Percentiles rank a stretch among this genome's conserved stretches.
Evolutionary conservation across 2,329 filamentous ascomycete genomes (phyloP).

Genomic region (Cladosporium oxysporum): DNA sequence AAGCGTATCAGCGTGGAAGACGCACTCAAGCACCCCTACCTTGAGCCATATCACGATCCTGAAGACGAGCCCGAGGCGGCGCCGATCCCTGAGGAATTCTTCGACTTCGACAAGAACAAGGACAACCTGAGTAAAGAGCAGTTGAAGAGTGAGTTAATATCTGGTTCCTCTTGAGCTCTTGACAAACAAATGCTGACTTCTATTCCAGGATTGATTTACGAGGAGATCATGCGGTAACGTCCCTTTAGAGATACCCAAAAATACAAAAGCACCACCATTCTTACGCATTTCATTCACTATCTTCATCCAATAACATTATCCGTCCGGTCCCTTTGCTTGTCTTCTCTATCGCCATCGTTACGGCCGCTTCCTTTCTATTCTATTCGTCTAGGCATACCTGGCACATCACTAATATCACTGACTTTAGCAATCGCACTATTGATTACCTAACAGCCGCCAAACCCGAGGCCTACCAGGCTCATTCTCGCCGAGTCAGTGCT

Average conservation of each 20-base stretch:
- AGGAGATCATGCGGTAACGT: constrained; percentile 82
- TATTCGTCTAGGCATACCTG: not conserved
- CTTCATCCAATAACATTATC: not conserved
- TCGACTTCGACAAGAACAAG: constrained; percentile 99
- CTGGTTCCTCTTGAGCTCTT: constrained; percentile 34
- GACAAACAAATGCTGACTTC: not conserved
- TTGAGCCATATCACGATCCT: constrained; percentile 98
- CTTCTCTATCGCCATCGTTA: not conserved
- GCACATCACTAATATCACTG: constrained; percentile 25
- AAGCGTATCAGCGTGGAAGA: constrained; percentile 99
- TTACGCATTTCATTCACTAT: not conserved
- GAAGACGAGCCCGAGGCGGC: constrained; percentile 97
- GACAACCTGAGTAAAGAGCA: constrained; percentile 98
- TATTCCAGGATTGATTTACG: constrained; percentile 75
- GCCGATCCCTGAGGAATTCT: constrained; percentile 97
- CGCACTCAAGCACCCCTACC: constrained; percentile 93
- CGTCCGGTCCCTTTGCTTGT: not conserved
- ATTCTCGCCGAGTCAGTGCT: constrained; percentile 9
- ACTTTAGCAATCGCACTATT: constrained; percentile 14
- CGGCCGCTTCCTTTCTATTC: not conserved
- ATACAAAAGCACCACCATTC: constrained; percentile 22
- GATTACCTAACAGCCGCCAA: constrained; percentile 7
- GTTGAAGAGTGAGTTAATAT: constrained; percentile 67
- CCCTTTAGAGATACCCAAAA: constrained; percentile 22
- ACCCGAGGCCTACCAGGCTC: constrained; percentile 17